phyloP scores from a whole-genome alignment of 2,329 filamentous ascomycete genomes.

The Xylariaceae sp. region DNA sequence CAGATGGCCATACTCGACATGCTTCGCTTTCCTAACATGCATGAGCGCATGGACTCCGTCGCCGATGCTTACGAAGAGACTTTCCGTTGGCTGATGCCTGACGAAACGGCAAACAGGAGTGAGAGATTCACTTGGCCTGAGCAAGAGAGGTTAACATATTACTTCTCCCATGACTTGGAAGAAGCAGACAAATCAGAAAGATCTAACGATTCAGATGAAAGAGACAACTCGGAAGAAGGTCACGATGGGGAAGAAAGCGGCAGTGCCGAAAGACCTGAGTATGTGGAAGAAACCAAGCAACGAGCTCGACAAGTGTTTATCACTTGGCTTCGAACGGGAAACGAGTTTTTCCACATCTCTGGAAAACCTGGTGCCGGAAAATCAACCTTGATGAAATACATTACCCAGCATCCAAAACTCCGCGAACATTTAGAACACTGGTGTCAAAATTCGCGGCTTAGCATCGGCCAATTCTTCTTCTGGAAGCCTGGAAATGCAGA shows the following conservation, averaged over 20 bases:
- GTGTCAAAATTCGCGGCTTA: slow-evolving; percentile 8
- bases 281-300: not conserved
- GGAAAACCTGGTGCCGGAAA: slow-evolving; percentile 23
- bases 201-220: too few species aligned
- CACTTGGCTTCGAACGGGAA: slow-evolving; percentile 11
- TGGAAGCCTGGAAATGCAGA: slow-evolving; percentile 18
- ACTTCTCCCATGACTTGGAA: not conserved
- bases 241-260: too few species aligned
- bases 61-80: slow-evolving; percentile 11
- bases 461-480: slow-evolving; percentile 16
- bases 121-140: too few species aligned
- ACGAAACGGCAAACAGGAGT: not conserved
- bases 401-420: slow-evolving; percentile 7
- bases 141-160: too few species aligned
- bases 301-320: slow-evolving; percentile 13
- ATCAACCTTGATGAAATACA: slow-evolving; percentile 23
- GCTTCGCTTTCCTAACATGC: slow-evolving; percentile 13
- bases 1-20: slow-evolving; percentile 10
- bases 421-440: slow-evolving; percentile 6
- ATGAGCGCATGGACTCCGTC: slow-evolving; percentile 18
- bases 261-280: not conserved
- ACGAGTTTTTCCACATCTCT: slow-evolving; percentile 17
- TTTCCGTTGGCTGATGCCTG: slow-evolving; percentile 12
- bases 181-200: not conserved
- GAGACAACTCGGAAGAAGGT: too few species aligned